These are phyloP conservation scores for Xylaria intraflava DNA, from an alignment of 495 filamentous ascomycete genomes.

Conservation along the genomic window DNA sequence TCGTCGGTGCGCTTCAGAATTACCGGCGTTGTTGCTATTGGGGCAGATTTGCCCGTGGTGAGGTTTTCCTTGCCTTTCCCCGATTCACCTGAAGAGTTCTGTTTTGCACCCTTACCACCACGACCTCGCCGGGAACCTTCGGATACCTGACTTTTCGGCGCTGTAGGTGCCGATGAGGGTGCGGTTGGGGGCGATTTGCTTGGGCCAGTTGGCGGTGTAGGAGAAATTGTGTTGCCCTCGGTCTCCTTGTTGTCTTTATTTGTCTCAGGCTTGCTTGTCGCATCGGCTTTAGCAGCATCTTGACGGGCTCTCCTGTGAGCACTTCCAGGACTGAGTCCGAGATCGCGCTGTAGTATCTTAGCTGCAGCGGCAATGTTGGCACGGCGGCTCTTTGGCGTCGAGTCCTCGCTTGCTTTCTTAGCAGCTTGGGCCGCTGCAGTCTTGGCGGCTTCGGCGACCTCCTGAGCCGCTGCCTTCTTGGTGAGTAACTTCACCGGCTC, in stretches of 20 bases:
- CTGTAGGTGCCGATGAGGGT: conserved; percentile 21
- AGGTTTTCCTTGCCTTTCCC: conserved; percentile 23
- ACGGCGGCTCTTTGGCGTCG: conserved; percentile 43
- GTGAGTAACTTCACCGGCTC: conserved; percentile 77
- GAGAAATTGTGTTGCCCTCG: conserved; percentile 31
- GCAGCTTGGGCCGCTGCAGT: conserved; percentile 31
- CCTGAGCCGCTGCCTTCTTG: conserved; percentile 53
- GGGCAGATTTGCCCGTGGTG: conserved; percentile 17
- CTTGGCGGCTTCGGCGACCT: conserved; percentile 43
- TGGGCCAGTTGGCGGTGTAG: conserved; percentile 15
- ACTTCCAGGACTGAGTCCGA: conserved; percentile 67
- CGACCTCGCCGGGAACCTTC: conserved; percentile 20
- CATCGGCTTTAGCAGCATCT: conserved; percentile 31
- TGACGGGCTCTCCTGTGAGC: conserved; percentile 48
- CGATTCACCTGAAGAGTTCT: conserved; percentile 23
- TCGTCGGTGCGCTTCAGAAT: conserved; percentile 26
- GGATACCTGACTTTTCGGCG: conserved; percentile 22
- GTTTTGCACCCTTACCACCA: conserved; percentile 28
- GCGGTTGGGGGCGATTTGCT: conserved; percentile 18
- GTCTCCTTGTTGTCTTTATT: conserved; percentile 21
- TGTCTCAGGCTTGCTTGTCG: conserved; percentile 9
- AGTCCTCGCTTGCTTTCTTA: conserved; percentile 25
- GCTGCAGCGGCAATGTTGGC: conserved; percentile 70
- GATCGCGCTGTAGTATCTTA: conserved; percentile 81
- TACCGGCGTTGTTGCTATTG: conserved; percentile 22